phyloP scores from a whole-genome alignment of 2,329 filamentous ascomycete species.

The Xylaria sp. region DNA sequence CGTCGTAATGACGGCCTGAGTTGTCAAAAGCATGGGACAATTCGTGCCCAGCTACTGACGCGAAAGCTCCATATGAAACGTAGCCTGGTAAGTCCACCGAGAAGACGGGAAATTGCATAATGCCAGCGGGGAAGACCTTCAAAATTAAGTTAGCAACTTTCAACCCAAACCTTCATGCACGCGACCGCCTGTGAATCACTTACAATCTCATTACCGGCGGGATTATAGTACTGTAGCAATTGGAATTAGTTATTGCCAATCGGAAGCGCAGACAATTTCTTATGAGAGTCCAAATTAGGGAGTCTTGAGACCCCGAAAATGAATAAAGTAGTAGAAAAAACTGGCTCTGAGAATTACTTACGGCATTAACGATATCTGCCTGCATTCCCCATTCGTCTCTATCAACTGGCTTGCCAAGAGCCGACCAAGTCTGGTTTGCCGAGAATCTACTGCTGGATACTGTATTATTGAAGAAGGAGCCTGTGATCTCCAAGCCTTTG shows the following conservation, averaged over 20 bases:
- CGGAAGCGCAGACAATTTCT: not conserved
- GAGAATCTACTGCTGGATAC: slow-evolving; percentile 60
- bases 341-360: not conserved
- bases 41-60: slow-evolving; percentile 71
- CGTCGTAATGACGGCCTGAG: slow-evolving; percentile 70
- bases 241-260: not conserved
- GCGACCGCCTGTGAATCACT: slow-evolving; percentile 3
- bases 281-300: not conserved
- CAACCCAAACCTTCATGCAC: not conserved
- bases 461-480: slow-evolving; percentile 67
- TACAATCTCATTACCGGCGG: slow-evolving; percentile 70
- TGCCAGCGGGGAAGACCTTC: slow-evolving; percentile 69
- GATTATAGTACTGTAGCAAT: slow-evolving; percentile 62
- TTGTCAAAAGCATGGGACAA: slow-evolving; percentile 75
- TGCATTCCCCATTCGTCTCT: slow-evolving; percentile 70
- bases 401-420: slow-evolving; percentile 69
- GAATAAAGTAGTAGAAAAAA: not conserved
- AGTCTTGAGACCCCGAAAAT: not conserved
- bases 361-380: slow-evolving; percentile 68
- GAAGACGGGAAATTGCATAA: slow-evolving; percentile 74
- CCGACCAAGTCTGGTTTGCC: slow-evolving; percentile 62
- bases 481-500: slow-evolving; percentile 59
- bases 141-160: slow-evolving; percentile 16
- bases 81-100: slow-evolving; percentile 63
- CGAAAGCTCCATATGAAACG: slow-evolving; percentile 71